A percentile compares a stretch with the other conserved stretches of the same genome.
Conservation (phyloP, 352 stramenopile genomes). For the Pythium aristosporum region DNA sequence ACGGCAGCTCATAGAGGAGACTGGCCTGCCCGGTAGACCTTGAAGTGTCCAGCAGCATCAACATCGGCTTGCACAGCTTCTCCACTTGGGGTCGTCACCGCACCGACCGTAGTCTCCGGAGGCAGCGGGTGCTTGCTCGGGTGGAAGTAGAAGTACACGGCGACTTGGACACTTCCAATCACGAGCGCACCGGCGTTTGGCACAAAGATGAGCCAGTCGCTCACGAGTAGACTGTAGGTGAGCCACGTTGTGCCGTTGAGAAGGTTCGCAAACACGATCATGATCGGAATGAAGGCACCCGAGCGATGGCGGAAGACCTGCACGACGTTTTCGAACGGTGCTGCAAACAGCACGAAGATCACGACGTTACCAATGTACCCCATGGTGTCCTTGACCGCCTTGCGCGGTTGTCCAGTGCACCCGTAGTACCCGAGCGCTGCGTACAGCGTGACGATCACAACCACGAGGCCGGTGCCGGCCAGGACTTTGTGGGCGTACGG, state of each 20-base stretch:
- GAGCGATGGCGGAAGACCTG: conserved; percentile 49
- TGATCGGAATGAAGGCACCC: conserved; percentile 50
- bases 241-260: conserved; percentile 55
- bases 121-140: conserved; percentile 34
- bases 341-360: conserved; percentile 50
- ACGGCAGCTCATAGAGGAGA: not conserved
- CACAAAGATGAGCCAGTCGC: conserved; percentile 55
- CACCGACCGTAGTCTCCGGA: not conserved
- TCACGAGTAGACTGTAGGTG: conserved; percentile 43
- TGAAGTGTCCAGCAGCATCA: not conserved
- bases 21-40: not conserved
- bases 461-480: conserved; percentile 14
- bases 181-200: conserved; percentile 40
- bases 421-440: conserved; percentile 13
- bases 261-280: conserved; percentile 43
- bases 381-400: conserved; percentile 31
- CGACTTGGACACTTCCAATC: conserved; percentile 34
- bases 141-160: conserved; percentile 45
- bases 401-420: conserved; percentile 17
- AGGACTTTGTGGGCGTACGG: conserved; percentile 40
- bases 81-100: not conserved
- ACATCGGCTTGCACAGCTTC: not conserved
- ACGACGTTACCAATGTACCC: conserved; percentile 43
- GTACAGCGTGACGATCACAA: conserved; percentile 23
- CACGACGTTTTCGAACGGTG: conserved; percentile 51